Conservation (phyloP, 345 rosid genomes). For the Hibiscus syriacus region DNA sequence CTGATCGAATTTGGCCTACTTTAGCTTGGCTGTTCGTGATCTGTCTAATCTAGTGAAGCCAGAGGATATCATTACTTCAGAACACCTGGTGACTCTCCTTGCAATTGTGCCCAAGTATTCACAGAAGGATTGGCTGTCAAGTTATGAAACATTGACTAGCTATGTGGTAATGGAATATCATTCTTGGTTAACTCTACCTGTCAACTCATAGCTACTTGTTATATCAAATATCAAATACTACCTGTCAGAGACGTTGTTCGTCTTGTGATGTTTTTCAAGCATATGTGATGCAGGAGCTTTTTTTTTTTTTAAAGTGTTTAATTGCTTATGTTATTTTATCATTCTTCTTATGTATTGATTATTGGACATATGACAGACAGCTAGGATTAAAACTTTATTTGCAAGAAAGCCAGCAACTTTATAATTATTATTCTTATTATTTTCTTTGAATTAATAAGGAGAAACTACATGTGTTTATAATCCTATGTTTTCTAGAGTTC, state of each 20-base stretch:
- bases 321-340: neutral
- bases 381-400: neutral
- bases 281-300: neutral
- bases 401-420: neutral
- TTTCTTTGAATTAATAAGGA: neutral
- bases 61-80: constrained; percentile 75
- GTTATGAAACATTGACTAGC: constrained; percentile 80
- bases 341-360: neutral
- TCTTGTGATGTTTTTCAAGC: constrained; percentile 1
- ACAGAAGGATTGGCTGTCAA: constrained; percentile 95
- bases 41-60: constrained; percentile 88
- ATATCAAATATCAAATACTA: neutral
- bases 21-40: constrained; percentile 99
- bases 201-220: neutral
- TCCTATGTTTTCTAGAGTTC: neutral
- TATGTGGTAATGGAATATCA: constrained; percentile 66
- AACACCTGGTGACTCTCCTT: constrained; percentile 79
- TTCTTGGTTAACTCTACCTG: neutral
- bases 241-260: neutral
- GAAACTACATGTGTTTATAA: neutral
- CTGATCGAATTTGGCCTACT: constrained; percentile 18
- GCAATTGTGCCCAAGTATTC: constrained; percentile 90
- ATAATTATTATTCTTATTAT: neutral
- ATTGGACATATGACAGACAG: neutral
- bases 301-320: neutral